Evolutionary conservation across 2,329 filamentous ascomycete genomes (phyloP).

Genomic region (Neocucurbitaria cava): DNA sequence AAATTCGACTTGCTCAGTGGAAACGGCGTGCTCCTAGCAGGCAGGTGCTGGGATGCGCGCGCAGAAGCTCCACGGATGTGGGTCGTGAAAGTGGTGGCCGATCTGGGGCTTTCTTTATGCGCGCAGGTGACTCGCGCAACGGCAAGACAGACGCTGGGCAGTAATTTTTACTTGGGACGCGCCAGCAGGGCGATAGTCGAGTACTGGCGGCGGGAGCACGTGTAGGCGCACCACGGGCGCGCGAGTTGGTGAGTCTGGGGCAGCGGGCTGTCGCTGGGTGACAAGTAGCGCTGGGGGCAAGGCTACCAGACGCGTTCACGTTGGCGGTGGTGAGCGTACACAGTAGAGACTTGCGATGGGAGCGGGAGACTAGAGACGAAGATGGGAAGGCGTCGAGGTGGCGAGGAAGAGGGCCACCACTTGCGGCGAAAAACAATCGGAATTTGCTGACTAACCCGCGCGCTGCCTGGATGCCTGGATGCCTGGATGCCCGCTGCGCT

Average conservation of each 20-base stretch:
- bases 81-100: constrained; percentile 13
- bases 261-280: constrained; percentile 29
- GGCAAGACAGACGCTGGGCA: constrained; percentile 10
- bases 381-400: constrained; percentile 45
- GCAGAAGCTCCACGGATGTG: constrained; percentile 10
- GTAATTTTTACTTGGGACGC: constrained; percentile 17
- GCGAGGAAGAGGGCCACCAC: constrained; percentile 23
- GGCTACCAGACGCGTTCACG: constrained; percentile 29
- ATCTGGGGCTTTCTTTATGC: constrained; percentile 20
- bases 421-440: constrained; percentile 17
- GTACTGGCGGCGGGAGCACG: constrained; percentile 38
- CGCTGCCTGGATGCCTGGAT: too few relatives aligned
- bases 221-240: constrained; percentile 39
- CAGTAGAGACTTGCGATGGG: constrained; percentile 48
- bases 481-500: too few relatives aligned
- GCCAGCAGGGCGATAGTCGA: constrained; percentile 24
- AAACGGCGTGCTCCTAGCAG: constrained; percentile 4
- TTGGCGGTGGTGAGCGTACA: constrained; percentile 31
- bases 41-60: constrained; percentile 9
- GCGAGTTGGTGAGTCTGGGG: constrained; percentile 19
- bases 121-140: constrained; percentile 26
- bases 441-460: constrained; percentile 35
- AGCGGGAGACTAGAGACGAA: constrained; percentile 46
- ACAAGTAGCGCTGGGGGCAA: constrained; percentile 36
- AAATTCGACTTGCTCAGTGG: constrained; percentile 9